Base-by-base conservation (phyloP, 768 basidiomycete species). In the Tulasnella sp. region DNA sequence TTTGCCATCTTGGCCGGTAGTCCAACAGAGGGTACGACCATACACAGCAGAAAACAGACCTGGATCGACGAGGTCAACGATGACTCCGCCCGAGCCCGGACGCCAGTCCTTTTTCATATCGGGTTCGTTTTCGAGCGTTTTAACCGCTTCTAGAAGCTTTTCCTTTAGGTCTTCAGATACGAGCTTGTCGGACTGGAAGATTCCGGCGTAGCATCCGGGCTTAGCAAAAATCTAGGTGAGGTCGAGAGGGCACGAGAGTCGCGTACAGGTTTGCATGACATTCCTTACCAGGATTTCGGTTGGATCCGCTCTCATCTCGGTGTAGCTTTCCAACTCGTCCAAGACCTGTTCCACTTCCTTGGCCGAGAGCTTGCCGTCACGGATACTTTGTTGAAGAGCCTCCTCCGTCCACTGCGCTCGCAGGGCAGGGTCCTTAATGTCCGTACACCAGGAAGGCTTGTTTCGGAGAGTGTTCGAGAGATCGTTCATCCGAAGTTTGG, bases 401-500 rank as follows among this genome's bases (percentile, higher is more conserved):
- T 79, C 78, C 12, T 44, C 21, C 3, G 27, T 74, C 71, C 78
- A 79, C 42, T 74, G 76, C 21, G 31, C 44, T 31, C 39, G 74
- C 14, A 79, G 39, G n/a, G 3, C 34, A 12, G 78, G 72, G 27
- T 79, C 78, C 46, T 62, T 24, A 24, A 40, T 31, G 24, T 79
- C 71, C 24, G 46, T 39, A 40, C 68, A 73, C 78, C 78, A 79
- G 21, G 71, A 79, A 44, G 78, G 78, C 46, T 74, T 79, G 46
- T 27, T 40, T 75, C 78, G 78, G 1, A 79, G 73, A 46, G 72
- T 21, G 71, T 46, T 42, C 10, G 78, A 73, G 5, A 79, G 78
- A 34, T 44, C 56, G 42, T 40, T 73, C 78, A 79, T 74, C 31
- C 46, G 34, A 39, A 46, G 78, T 14, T 73, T 72, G 19, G 31